These are phyloP conservation scores for Eutypa lata DNA, from an alignment of 2,329 filamentous ascomycete genomes.

Conservation along the genomic window DNA sequence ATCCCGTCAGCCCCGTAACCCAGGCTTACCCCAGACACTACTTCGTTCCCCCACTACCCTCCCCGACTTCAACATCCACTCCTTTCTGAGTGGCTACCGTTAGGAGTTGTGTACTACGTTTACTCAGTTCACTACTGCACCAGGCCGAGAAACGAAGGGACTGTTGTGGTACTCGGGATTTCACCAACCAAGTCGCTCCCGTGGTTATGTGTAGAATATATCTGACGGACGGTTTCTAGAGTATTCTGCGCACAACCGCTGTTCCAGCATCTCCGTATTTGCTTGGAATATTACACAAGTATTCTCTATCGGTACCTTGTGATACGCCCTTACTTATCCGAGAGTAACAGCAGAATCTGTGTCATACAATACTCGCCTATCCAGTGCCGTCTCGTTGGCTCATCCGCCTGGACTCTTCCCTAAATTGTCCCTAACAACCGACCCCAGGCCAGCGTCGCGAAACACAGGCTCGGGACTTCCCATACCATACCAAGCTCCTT, in stretches of 20 bases:
- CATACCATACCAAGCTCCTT: slow-evolving; percentile 21
- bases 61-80: slow-evolving; percentile 8
- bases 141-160: slow-evolving; percentile 19
- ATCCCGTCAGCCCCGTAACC: not conserved
- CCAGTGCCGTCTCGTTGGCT: slow-evolving; percentile 32
- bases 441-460: slow-evolving; percentile 23
- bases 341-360: slow-evolving; percentile 36
- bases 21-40: not conserved
- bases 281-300: slow-evolving; percentile 22
- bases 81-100: slow-evolving; percentile 18
- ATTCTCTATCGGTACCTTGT: slow-evolving; percentile 25
- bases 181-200: slow-evolving; percentile 12
- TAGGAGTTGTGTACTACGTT: slow-evolving; percentile 16
- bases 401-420: slow-evolving; percentile 20
- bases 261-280: slow-evolving; percentile 16
- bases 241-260: slow-evolving; percentile 17
- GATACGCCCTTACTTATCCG: slow-evolving; percentile 29
- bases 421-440: slow-evolving; percentile 25
- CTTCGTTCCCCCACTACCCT: slow-evolving; percentile 2
- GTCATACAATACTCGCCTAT: slow-evolving; percentile 36
- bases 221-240: slow-evolving; percentile 9
- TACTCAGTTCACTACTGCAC: slow-evolving; percentile 21
- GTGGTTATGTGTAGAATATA: slow-evolving; percentile 10
- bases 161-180: slow-evolving; percentile 17
- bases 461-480: slow-evolving; percentile 25